phyloP scores from a whole-genome alignment of 345 rosid species.

The Hevea brasiliensis region DNA sequence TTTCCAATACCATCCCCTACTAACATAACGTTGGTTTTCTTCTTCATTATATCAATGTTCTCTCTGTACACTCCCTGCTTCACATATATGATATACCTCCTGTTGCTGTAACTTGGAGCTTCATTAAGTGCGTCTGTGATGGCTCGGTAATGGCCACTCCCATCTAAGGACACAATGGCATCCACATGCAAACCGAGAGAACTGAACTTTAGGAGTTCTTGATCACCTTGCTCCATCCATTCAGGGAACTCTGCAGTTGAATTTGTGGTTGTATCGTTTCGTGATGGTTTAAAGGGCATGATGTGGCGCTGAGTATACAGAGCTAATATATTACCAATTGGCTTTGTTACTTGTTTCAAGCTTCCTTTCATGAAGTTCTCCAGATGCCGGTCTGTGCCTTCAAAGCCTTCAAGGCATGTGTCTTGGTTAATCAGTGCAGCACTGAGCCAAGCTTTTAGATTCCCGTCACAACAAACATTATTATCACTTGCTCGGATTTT shows the following conservation, averaged over 20 bases:
- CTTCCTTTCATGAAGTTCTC: conserved; percentile 52
- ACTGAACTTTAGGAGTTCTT: conserved; percentile 19
- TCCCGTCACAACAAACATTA: conserved; percentile 48
- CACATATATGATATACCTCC: conserved; percentile 30
- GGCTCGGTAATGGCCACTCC: conserved; percentile 27
- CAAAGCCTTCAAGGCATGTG: conserved; percentile 42
- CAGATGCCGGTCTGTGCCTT: conserved; percentile 68
- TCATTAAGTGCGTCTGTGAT: conserved; percentile 28
- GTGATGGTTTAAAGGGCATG: conserved; percentile 61
- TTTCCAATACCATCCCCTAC: conserved; percentile 36
- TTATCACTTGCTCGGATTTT: conserved; percentile 51
- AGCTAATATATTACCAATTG: conserved; percentile 26
- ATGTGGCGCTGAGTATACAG: conserved; percentile 48
- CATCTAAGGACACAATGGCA: conserved; percentile 31
- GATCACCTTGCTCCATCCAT: conserved; percentile 69
- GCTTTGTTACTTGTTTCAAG: conserved; percentile 66
- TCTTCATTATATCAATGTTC: conserved; percentile 37
- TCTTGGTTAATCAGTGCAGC: conserved; percentile 37
- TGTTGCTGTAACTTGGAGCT: conserved; percentile 25
- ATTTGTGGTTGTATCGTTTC: background rate
- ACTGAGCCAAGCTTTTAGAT: conserved; percentile 44
- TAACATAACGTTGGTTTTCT: conserved; percentile 29
- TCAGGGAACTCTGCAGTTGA: conserved; percentile 37
- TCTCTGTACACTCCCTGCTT: conserved; percentile 30
- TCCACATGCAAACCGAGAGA: conserved; percentile 19